Conservation (phyloP, 164 flowering plant species). For the Aristolochia contorta region DNA sequence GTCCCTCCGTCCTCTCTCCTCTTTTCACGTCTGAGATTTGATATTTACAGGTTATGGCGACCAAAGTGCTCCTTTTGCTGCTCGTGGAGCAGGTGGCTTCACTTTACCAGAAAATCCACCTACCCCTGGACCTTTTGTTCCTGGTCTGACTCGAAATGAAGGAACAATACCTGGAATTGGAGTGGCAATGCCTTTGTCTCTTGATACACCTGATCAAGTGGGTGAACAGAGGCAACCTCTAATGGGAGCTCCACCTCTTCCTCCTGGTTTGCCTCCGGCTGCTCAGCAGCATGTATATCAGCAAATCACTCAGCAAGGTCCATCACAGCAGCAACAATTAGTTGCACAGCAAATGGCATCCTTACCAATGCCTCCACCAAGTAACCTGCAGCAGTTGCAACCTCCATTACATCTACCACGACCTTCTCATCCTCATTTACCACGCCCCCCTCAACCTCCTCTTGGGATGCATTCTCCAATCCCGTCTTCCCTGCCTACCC, state of each 20-base stretch:
- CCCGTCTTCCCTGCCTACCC: slow-evolving; percentile 41
- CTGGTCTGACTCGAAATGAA: slow-evolving; percentile 78
- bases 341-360: slow-evolving; percentile 60
- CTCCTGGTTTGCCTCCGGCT: slow-evolving; percentile 90
- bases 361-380: slow-evolving; percentile 47
- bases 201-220: slow-evolving; percentile 50
- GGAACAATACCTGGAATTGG: slow-evolving; percentile 98
- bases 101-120: slow-evolving; percentile 54
- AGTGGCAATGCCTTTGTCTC: slow-evolving; percentile 77
- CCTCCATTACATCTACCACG: slow-evolving; percentile 62
- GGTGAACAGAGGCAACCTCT: slow-evolving; percentile 69
- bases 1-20: too few relatives aligned
- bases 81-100: slow-evolving; percentile 56
- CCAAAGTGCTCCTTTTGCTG: slow-evolving; percentile 49
- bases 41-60: slow-evolving; percentile 69
- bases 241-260: slow-evolving; percentile 84
- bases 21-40: too few relatives aligned
- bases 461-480: slow-evolving; percentile 38
- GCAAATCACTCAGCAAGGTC: slow-evolving; percentile 56
- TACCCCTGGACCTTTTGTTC: slow-evolving; percentile 77
- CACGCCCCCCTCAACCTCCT: slow-evolving; percentile 66
- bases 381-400: slow-evolving; percentile 61
- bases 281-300: slow-evolving; percentile 63
- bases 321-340: slow-evolving; percentile 42
- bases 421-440: slow-evolving; percentile 62